Conservation (phyloP, 2,329 filamentous ascomycete genomes). For the Ampelomyces quisqualis region DNA sequence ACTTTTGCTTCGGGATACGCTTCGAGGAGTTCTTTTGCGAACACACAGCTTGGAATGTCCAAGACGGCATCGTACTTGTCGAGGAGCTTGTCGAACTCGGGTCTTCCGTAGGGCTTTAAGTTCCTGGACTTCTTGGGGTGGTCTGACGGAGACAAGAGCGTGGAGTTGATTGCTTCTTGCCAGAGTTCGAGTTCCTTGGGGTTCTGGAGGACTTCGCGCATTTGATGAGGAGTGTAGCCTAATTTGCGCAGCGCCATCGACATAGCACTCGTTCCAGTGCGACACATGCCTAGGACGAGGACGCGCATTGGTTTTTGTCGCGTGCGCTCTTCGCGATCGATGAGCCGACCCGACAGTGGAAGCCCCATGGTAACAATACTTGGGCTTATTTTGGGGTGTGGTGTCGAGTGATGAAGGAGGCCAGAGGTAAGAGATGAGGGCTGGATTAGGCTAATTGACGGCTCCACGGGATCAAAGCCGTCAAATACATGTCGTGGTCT, state of each 20-base stretch:
- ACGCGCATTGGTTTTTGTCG: constrained; percentile 72
- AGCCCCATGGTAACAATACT: not conserved
- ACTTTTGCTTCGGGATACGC: constrained; percentile 40
- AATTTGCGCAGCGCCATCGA: constrained; percentile 48
- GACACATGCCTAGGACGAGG: constrained; percentile 66
- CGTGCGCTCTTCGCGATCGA: constrained; percentile 65
- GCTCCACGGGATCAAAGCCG: constrained; percentile 4
- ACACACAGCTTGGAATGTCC: constrained; percentile 33
- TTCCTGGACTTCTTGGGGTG: constrained; percentile 11
- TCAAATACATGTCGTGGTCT: no score
- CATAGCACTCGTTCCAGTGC: constrained; percentile 66
- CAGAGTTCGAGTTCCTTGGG: constrained; percentile 25
- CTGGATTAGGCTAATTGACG: constrained; percentile 29
- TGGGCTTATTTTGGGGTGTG: constrained; percentile 33
- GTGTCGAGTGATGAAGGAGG: not conserved
- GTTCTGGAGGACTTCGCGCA: constrained; percentile 24
- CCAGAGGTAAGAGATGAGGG: constrained; percentile 3
- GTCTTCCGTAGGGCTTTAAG: constrained; percentile 26
- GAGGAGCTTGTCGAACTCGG: constrained; percentile 52
- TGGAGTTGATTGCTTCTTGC: constrained; percentile 33
- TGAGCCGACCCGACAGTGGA: constrained; percentile 35
- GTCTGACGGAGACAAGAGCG: constrained; percentile 20
- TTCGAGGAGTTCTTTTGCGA: constrained; percentile 30
- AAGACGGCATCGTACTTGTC: constrained; percentile 45
- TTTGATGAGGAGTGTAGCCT: constrained; percentile 29